Evolutionary conservation across 192 early-diverging fungal species (phyloP).

Genomic region (Rhizoclosmatium globosum): DNA sequence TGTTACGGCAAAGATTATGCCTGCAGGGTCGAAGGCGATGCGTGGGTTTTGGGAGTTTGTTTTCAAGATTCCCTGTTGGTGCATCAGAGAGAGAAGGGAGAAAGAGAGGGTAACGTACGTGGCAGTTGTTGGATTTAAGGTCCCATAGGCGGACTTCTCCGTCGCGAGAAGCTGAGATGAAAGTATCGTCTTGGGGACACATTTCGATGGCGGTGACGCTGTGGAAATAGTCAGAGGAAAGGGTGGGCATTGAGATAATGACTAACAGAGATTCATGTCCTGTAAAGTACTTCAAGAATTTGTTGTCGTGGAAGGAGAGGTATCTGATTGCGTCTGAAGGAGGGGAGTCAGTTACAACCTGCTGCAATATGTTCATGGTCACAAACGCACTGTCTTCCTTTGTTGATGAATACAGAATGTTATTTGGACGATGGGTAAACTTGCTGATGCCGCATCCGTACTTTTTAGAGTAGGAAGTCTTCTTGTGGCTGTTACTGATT

Average conservation of each 20-base stretch:
- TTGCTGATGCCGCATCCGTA: constrained; percentile 90
- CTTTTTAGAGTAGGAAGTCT: constrained; percentile 89
- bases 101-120: constrained; percentile 37
- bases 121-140: constrained; percentile 68
- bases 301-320: constrained; percentile 93
- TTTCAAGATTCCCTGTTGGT: constrained; percentile 29
- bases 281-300: constrained; percentile 91
- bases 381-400: constrained; percentile 80
- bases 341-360: background rate
- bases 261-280: constrained; percentile 79
- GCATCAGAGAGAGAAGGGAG: background rate
- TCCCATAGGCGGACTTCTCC: constrained; percentile 89
- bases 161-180: constrained; percentile 84
- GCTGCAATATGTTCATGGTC: background rate
- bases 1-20: constrained; percentile 78
- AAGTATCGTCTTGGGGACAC: constrained; percentile 81
- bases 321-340: constrained; percentile 87
- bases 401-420: constrained; percentile 90
- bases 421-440: constrained; percentile 84
- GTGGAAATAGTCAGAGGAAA: background rate
- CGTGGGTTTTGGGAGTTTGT: constrained; percentile 5
- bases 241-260: background rate
- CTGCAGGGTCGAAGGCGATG: constrained; percentile 82
- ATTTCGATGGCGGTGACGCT: constrained; percentile 82
- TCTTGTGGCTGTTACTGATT: constrained; percentile 59